Percentiles rank a stretch among this genome's conserved stretches.
phyloP scores from a whole-genome alignment of 768 basidiomycete genomes.

The Boletus fagicola region DNA sequence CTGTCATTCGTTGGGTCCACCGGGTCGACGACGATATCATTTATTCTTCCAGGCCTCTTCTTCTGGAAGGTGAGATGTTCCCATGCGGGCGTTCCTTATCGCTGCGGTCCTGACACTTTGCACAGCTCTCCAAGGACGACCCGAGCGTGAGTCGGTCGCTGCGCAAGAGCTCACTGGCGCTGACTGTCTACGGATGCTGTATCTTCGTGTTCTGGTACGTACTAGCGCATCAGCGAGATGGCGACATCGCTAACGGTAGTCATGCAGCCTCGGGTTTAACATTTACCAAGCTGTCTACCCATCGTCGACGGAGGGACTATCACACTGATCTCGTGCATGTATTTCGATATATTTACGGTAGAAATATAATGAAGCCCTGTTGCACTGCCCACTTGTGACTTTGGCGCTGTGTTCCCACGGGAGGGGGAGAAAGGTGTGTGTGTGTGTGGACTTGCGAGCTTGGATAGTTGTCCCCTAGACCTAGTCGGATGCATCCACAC shows the following conservation, averaged over 20 bases:
- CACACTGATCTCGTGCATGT: slow-evolving; percentile 1
- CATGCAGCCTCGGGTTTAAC: slow-evolving; percentile 69
- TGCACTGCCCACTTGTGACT: slow-evolving; percentile 7
- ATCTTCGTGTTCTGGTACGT: slow-evolving; percentile 89
- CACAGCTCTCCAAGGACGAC: slow-evolving; percentile 69
- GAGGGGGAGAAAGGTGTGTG: slow-evolving; percentile 1
- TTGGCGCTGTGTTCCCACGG: slow-evolving; percentile 25
- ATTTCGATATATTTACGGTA: slow-evolving; percentile 2
- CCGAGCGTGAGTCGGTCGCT: slow-evolving; percentile 51
- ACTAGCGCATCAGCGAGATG: too few relatives aligned
- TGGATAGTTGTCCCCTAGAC: slow-evolving; percentile 30
- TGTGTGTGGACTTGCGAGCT: background rate
- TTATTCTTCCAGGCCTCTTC: slow-evolving; percentile 90
- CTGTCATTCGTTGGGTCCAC: slow-evolving; percentile 96
- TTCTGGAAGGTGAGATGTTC: slow-evolving; percentile 76
- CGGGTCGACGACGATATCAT: slow-evolving; percentile 94
- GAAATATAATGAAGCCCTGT: background rate
- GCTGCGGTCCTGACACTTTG: slow-evolving; percentile 6
- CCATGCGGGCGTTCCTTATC: slow-evolving; percentile 5
- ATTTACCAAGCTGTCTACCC: slow-evolving; percentile 61
- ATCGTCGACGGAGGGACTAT: slow-evolving; percentile 2
- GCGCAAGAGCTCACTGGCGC: slow-evolving; percentile 57
- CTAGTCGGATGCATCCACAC: slow-evolving; percentile 30
- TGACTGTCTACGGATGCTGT: slow-evolving; percentile 71
- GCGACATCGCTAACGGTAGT: slow-evolving; percentile 5